Base-by-base conservation (phyloP, 371 early-diverging fungal species). In the Synchytrium microbalum region DNA sequence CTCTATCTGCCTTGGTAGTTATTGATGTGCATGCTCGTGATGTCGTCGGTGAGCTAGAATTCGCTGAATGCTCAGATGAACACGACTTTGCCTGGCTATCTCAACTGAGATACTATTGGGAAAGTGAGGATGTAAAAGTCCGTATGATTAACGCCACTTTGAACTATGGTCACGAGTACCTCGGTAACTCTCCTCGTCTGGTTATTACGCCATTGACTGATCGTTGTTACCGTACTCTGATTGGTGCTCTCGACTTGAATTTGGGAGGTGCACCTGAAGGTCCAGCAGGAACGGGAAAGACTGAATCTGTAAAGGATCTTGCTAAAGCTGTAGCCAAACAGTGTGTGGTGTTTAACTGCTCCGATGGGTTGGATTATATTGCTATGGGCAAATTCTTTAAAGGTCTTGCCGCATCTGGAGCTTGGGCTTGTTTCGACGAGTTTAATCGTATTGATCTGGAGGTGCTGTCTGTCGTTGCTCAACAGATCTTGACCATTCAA, bases 371-470 rank as follows among this genome's bases (percentile, higher is more conserved):
- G 19, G 79, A 82, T 65, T 78, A 81, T 56, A 75, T 74, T 63
- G 82, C 83, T 23, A 79, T 85, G 78, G 76, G 79, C 28, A 81
- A 80, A 62, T 81, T 85, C 61, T 84, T 85, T 75, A 75, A 78
- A 58, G 84, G 82, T 0, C 73, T 81, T 28, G 77, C 75, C 1
- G 71, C 77, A 1, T 78, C 72, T 0, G 80, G 80, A 2, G 75
- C 78, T 1, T 83, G 77, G 79, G 75, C 82, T 3, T 85, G 86
- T 64, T 82, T 85, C 68, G 86, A 85, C 67, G 86, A 85, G 64
- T 85, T 84, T 70, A 85, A 85, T 64, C 78, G 86, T 38, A 77
- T 85, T 52, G 77, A 82, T 59, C 64, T 79, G 55, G 79, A 81
- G 60, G 79, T 80, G 52, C 69, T 83, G 58, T 77, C 78, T 3